Base-by-base conservation (phyloP, 2,329 filamentous ascomycete species). In the Emmonsia crescens region DNA sequence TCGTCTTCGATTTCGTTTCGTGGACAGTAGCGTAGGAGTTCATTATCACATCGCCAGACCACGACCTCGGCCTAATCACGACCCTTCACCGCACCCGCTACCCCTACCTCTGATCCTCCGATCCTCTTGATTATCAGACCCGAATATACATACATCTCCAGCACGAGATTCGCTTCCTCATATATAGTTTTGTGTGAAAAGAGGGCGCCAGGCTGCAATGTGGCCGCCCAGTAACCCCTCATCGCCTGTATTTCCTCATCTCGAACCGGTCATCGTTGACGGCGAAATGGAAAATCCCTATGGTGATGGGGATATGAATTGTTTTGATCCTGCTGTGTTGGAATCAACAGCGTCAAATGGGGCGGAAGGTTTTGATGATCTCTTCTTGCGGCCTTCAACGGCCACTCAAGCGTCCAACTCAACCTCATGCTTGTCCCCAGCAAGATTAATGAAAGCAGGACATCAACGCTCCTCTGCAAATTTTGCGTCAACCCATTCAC, bases 261-360 rank as follows among this genome's bases (percentile, higher is more conserved):
- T 76, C 63, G 75, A 77, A 63, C 75, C 75, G 31, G 71, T 76
- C 60, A 74, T 77, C 57, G 67, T 77, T 60, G 75, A 77, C 65
- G 74, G 73, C 67, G 75, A 77, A 42, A 75, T 77, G 73, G 74
- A 74, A 61, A 72, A 71, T 60, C 64, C 71, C 40, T 76, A 74
- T 62, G 71, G 73, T 61, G 73, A 77, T 62, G 68, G 72, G 58
- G 74, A 78, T 61, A 73, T 78, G 70, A 74, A 76, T 60, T 76
- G 78, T 52, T 70, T 79, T 54, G 72, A 78, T 60, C 70, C 72
- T 29, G 67, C 72, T 56, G 68, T 73, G 60, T 69, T 74, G 33
- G 71, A 76, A 44, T 72, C 74, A 58, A 68, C 75, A 31, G 67
- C 70, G 16, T 67, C 72, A 40, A 69, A 69, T 42, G 73, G 73